These are phyloP conservation scores for Gracilaria domingensis DNA, from an alignment of 23 red algal genomes.

Conservation along the genomic window DNA sequence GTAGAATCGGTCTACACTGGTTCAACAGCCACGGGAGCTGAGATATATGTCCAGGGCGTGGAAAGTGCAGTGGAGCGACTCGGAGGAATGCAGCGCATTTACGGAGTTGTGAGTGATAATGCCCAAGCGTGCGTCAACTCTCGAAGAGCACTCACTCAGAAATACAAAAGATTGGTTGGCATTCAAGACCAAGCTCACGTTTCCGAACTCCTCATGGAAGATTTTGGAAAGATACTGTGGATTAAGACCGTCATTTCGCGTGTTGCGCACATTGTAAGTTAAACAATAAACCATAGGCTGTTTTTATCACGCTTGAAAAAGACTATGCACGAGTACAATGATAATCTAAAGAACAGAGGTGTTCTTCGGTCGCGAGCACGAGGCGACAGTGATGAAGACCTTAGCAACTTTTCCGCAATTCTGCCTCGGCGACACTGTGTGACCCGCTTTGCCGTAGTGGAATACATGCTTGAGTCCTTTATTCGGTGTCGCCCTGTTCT, in stretches of 20 bases:
- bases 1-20: slow-evolving; percentile 36
- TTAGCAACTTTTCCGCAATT: not conserved
- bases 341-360: not conserved
- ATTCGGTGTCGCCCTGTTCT: not conserved
- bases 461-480: not conserved
- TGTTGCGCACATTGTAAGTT: not conserved
- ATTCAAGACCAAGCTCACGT: slow-evolving; percentile 33
- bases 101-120: slow-evolving; percentile 1
- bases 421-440: not conserved
- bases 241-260: not conserved
- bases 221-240: not conserved
- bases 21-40: not conserved
- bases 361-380: not conserved
- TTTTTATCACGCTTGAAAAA: no score
- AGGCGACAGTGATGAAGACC: not conserved
- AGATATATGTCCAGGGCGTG: slow-evolving; percentile 1
- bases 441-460: not conserved
- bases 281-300: not conserved
- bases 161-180: not conserved
- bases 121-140: not conserved
- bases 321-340: no score
- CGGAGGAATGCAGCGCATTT: not conserved
- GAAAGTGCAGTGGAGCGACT: not conserved
- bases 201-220: slow-evolving; percentile 29
- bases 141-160: not conserved